Evolutionary conservation across 495 filamentous ascomycete species (phyloP).

Genomic region (Astrothelium macrocarpum): DNA sequence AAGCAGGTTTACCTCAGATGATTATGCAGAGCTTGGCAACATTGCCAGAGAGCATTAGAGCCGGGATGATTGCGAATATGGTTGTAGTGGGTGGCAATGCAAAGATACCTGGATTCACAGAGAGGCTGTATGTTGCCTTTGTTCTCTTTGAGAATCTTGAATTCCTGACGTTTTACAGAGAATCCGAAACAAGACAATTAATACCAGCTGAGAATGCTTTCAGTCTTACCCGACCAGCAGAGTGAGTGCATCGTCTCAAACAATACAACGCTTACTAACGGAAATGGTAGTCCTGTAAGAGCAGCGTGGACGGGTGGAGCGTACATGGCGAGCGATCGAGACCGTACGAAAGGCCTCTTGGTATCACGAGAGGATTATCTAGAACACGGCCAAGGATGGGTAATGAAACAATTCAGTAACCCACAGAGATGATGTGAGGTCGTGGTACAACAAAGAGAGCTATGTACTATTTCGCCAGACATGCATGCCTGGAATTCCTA

Average conservation of each 20-base stretch:
- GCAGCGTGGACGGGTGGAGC: constrained; percentile 81
- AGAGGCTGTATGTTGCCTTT: constrained; percentile 44
- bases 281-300: constrained; percentile 45
- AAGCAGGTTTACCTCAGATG: constrained; percentile 70
- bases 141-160: neutral
- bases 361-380: constrained; percentile 85
- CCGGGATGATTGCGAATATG: constrained; percentile 74
- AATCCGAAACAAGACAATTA: constrained; percentile 63
- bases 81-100: constrained; percentile 82
- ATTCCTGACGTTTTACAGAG: constrained; percentile 26
- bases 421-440: neutral
- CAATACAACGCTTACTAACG: neutral
- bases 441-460: neutral
- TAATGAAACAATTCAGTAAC: constrained; percentile 54
- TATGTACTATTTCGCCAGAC: neutral
- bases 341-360: constrained; percentile 48
- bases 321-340: constrained; percentile 57
- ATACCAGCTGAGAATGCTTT: constrained; percentile 71
- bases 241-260: constrained; percentile 28
- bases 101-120: constrained; percentile 68
- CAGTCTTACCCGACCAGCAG: constrained; percentile 55
- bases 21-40: constrained; percentile 71
- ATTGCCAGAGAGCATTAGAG: constrained; percentile 50
- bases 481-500: no score
- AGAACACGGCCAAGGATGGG: constrained; percentile 74